Evolutionary conservation across 2,329 filamentous ascomycete genomes (phyloP).

Genomic region (Pyrenophora seminiperda): DNA sequence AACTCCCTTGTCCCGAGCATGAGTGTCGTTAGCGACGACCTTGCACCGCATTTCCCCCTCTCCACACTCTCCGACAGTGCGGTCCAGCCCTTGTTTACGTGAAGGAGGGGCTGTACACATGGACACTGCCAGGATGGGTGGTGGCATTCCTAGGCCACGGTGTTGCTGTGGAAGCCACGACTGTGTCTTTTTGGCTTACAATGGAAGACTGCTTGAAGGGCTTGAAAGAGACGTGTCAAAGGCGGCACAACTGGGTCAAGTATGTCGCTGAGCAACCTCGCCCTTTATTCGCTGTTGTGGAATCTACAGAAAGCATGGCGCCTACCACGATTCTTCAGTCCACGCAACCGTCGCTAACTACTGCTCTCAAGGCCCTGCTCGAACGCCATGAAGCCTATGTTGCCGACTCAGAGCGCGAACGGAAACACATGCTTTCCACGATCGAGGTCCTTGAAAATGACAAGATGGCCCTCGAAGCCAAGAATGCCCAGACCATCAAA

Average conservation of each 20-base stretch:
- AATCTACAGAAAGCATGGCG: too few species aligned
- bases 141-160: slow-evolving; percentile 40
- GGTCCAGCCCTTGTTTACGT: neutral
- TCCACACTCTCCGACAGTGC: slow-evolving; percentile 3
- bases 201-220: slow-evolving; percentile 74
- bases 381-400: slow-evolving; percentile 94
- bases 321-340: too few species aligned
- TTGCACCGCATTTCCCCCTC: slow-evolving; percentile 8
- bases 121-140: slow-evolving; percentile 22
- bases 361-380: slow-evolving; percentile 78
- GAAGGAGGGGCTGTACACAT: slow-evolving; percentile 23
- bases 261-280: slow-evolving; percentile 54
- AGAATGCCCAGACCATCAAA: slow-evolving; percentile 77
- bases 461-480: slow-evolving; percentile 71
- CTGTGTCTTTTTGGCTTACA: slow-evolving; percentile 82
- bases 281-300: slow-evolving; percentile 5
- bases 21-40: slow-evolving; percentile 16
- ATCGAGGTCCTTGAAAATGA: slow-evolving; percentile 76
- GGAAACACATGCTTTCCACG: slow-evolving; percentile 70
- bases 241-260: slow-evolving; percentile 88
- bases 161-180: slow-evolving; percentile 88
- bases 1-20: slow-evolving; percentile 21
- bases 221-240: slow-evolving; percentile 87
- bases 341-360: slow-evolving; percentile 65
- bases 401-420: slow-evolving; percentile 86